A percentile compares a stretch with the other conserved stretches of the same genome.
Conservation (phyloP, 2,329 filamentous ascomycete species). For the Ophiostoma fasciatum region DNA sequence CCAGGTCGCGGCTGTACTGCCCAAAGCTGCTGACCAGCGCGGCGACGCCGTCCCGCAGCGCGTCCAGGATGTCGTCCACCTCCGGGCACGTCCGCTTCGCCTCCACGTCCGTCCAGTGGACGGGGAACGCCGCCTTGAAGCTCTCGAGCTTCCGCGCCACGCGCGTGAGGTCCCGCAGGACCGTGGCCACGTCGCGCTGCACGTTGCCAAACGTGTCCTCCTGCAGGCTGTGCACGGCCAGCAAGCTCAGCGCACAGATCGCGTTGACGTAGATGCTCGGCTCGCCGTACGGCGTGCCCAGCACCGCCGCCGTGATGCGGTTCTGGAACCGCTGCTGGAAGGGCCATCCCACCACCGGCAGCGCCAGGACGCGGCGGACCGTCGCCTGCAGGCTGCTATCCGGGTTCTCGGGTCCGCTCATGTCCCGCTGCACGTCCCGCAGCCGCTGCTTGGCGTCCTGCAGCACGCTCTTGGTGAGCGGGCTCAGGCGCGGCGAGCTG, state of each 20-base stretch:
- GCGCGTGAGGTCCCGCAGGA: conserved; percentile 57
- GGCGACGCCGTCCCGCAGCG: conserved; percentile 48
- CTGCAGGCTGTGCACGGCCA: conserved; percentile 57
- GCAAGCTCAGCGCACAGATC: conserved; percentile 49
- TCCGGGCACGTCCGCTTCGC: conserved; percentile 42
- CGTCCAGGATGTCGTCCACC: conserved; percentile 53
- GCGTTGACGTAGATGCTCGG: conserved; percentile 55
- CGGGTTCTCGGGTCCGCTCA: conserved; percentile 33
- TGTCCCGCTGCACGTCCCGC: conserved; percentile 39
- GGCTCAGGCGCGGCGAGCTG: conserved; percentile 33
- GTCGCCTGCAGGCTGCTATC: conserved; percentile 32
- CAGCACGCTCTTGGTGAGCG: conserved; percentile 34
- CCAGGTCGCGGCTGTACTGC: conserved; percentile 55
- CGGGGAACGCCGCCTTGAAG: conserved; percentile 42
- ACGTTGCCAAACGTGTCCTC: conserved; percentile 81
- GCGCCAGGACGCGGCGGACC: conserved; percentile 31
- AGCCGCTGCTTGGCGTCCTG: conserved; percentile 32
- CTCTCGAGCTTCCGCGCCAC: conserved; percentile 55
- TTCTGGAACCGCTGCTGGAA: conserved; percentile 58
- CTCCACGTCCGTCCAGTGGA: conserved; percentile 69
- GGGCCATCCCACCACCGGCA: conserved; percentile 40
- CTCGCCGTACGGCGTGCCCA: conserved; percentile 61
- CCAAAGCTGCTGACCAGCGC: conserved; percentile 59
- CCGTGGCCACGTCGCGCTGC: conserved; percentile 60
- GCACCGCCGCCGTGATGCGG: conserved; percentile 49